These are phyloP conservation scores for Hibiscus trionum DNA, from an alignment of 345 rosid species.

Conservation along the genomic window DNA sequence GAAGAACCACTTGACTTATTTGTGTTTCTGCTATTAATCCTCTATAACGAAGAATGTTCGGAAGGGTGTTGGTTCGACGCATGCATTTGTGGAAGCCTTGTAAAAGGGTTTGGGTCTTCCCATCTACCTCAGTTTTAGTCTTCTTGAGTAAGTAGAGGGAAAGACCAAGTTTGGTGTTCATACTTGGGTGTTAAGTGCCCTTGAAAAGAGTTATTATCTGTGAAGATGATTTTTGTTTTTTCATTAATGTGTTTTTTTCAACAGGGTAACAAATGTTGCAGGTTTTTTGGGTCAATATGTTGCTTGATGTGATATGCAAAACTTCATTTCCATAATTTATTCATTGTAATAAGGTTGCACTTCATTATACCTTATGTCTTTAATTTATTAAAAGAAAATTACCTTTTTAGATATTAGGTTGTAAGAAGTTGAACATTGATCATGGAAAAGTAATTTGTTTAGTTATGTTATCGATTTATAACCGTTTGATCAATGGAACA, in stretches of 20 bases:
- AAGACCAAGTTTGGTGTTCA: not conserved
- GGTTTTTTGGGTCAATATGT: not conserved
- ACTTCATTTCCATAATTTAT: conserved; percentile 5
- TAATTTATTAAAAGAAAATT: not conserved
- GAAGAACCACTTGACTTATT: conserved; percentile 88
- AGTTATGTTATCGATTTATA: too few species aligned
- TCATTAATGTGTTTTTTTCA: not conserved
- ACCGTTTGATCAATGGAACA: too few species aligned
- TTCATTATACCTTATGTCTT: not conserved
- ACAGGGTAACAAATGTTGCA: not conserved
- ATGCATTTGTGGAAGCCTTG: not conserved
- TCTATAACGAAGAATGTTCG: not conserved
- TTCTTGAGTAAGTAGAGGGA: not conserved
- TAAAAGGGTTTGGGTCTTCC: not conserved
- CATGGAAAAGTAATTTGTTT: too few species aligned
- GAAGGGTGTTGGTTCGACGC: not conserved
- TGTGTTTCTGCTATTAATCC: conserved; percentile 76
- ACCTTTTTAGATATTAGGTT: too few species aligned
- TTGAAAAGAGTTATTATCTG: not conserved
- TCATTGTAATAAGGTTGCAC: not conserved
- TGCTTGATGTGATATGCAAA: not conserved
- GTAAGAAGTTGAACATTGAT: too few species aligned
- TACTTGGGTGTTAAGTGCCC: conserved; percentile 1
- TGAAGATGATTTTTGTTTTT: not conserved
- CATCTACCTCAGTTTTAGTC: not conserved